Evolutionary conservation across 2,329 filamentous ascomycete species (phyloP), one percentile per base, ranked within the genome.

Genomic region (Alternaria sp.): DNA sequence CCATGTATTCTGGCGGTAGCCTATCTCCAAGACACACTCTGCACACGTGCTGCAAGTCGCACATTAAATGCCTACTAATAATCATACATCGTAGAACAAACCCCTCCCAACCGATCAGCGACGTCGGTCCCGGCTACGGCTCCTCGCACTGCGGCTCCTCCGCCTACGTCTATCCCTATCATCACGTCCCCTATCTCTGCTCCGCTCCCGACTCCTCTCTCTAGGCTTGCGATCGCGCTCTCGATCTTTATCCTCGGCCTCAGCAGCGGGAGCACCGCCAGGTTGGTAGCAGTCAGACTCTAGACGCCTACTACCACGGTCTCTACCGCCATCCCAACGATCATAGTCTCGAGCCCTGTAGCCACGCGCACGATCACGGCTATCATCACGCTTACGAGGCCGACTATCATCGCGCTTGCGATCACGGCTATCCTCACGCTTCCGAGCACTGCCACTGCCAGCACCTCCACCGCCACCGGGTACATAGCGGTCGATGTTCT

Each of bases 291-390:
- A 72, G 62, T 79, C 77, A 2, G 70, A 73, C 49, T 77, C 75
- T 49, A 73, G 63, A 19, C 74, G 67, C 8, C 75, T 64, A 21
- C 62, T 76, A 6, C 66, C 68, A 5, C 69, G 68, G 47, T 58
- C 62, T 30, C 67, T 63, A 15, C 72, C 70, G 8, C 67, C 70
- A 17, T 77, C 74, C 72, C 74, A 76, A 5, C 77, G 75, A 19
- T 80, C 81, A 15, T 82, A 78, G 19, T 84, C 81, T 3, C 81
- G 76, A 15, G 81, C 81, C 8, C 81, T 73, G 15, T 82, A 82
- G 60, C 80, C 69, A 4, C 69, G 70, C n/a, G 62, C 59, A 4
- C 75, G 73, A 6, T 79, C 81, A 9, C 80, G 74, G 25, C 83
- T 69, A 36, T 66, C 61, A 8, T 79, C 81, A 4, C 79, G 19